Percentiles rank a stretch among this genome's conserved stretches.
Conservation (phyloP, 306 rosid species). For the Clitoria ternatea region DNA sequence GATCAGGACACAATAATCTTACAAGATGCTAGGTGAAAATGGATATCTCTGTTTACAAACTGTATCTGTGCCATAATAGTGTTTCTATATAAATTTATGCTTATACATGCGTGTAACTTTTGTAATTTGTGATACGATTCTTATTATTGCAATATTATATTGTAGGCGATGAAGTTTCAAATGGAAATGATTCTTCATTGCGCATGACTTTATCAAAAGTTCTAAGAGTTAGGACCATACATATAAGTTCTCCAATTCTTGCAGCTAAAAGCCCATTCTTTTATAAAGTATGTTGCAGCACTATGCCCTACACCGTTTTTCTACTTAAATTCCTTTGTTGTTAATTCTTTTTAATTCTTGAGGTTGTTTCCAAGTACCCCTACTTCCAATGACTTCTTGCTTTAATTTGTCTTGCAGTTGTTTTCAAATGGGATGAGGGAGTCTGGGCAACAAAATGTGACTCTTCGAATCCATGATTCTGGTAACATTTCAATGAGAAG, state of each 20-base stretch:
- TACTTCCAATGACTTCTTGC: conserved; percentile 4
- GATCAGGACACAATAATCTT: neutral
- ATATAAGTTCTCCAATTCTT: conserved; percentile 51
- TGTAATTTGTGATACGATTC: neutral
- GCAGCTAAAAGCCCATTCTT: conserved; percentile 56
- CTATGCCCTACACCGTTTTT: neutral
- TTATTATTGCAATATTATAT: neutral
- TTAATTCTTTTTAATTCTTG: neutral
- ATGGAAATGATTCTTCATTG: conserved; percentile 16
- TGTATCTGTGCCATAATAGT: neutral
- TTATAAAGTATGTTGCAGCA: conserved; percentile 33
- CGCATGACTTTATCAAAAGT: conserved; percentile 17
- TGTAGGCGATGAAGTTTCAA: conserved; percentile 31
- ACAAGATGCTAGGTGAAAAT: neutral
- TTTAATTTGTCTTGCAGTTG: conserved; percentile 31
- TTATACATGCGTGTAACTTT: neutral
- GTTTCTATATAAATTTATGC: neutral
- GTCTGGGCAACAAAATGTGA: conserved; percentile 39
- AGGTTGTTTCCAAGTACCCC: neutral
- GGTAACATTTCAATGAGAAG: conserved; percentile 27
- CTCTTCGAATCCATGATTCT: conserved; percentile 43
- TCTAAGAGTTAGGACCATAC: conserved; percentile 32
- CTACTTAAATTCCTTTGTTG: neutral
- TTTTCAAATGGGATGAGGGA: conserved; percentile 41
- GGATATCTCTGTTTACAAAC: neutral